Evolutionary conservation across 1,284 basidiomycete species (phyloP), one percentile per base, ranked within the genome.

Genomic region (Boletus hoseneyae): DNA sequence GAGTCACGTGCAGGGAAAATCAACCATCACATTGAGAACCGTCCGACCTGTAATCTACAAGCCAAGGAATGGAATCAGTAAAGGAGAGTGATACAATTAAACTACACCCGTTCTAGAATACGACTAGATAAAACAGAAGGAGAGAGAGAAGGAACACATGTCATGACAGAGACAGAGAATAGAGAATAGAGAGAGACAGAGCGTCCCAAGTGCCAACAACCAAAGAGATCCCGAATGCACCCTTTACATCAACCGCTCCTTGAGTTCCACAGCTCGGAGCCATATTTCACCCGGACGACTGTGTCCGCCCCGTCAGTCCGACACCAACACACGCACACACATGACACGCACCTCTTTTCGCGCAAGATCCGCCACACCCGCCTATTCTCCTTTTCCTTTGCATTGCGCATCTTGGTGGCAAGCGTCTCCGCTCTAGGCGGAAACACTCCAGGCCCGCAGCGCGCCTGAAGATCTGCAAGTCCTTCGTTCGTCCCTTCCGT

Each of bases 401-500:
- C 68, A 62, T 53, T 66, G 62, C 51, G 64, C 63, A 45, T 64
- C 57, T 67, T 59, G 50, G 57, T 58, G 8, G 52, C 48, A 2
- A 64, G 38, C 6, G 52, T 53, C 49, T 60, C 66, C 29, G 75
- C 76, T 42, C 82, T 70, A 3, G 80, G 78, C 32, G 85, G 82
- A 63, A 87, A 87, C 10, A 74, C 80, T 0, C 78, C 78, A 11
- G 76, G 74, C 2, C 81, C 78, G 65, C 87, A 89, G 6, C 89
- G 77, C 45, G 75, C 77, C 57, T 86, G 85, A 53, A 92, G 71
- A 67, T 91, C 89, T n/a, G 77, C 80, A 19, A 90, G 73, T 7
- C 85, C 82, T 63, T 91, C 89, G 60, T 89, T 86, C 45, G 89
- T 91, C 33, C 89, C 89, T 63, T 90, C 88, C 13, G 85, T 81